Evolutionary conservation across 306 rosid species (phyloP).

Genomic region (Quercus suber): DNA sequence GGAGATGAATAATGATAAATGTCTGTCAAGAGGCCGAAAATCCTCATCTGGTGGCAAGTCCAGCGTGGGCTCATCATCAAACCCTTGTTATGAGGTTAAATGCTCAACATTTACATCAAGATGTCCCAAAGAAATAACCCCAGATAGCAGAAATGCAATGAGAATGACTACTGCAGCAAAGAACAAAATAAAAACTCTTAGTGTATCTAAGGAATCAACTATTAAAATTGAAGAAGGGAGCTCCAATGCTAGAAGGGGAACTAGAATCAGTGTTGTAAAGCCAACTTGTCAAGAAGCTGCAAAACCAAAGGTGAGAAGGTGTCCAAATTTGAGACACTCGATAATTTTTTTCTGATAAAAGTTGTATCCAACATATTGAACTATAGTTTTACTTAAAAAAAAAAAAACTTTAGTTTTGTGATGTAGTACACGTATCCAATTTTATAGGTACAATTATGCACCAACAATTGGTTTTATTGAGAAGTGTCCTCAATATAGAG

Average conservation of each 20-base stretch:
- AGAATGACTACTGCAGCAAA: slow-evolving; percentile 34
- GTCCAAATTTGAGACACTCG: slow-evolving; percentile 8
- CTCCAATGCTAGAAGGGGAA: slow-evolving; percentile 28
- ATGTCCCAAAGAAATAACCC: slow-evolving; percentile 29
- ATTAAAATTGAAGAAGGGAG: slow-evolving; percentile 25
- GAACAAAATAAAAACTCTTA: slow-evolving; percentile 24
- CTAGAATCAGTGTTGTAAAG: slow-evolving; percentile 21
- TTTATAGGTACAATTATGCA: neutral
- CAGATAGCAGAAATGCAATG: slow-evolving; percentile 29
- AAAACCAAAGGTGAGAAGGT: slow-evolving; percentile 54
- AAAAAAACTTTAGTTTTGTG: neutral
- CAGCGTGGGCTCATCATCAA: slow-evolving; percentile 70
- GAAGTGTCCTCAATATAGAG: neutral
- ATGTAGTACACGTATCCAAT: neutral
- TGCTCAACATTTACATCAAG: slow-evolving; percentile 27
- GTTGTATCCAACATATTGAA: neutral
- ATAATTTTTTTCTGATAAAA: slow-evolving; percentile 1
- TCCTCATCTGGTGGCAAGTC: slow-evolving; percentile 72
- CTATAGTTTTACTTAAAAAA: neutral
- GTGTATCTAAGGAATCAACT: slow-evolving; percentile 28
- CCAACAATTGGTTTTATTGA: neutral
- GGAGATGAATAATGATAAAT: slow-evolving; percentile 32
- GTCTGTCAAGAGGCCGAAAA: slow-evolving; percentile 42
- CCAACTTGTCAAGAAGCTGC: slow-evolving; percentile 35
- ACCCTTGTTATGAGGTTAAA: slow-evolving; percentile 38